Conservation (phyloP, 2,329 filamentous ascomycete genomes). For the Metarhizium humberi region DNA sequence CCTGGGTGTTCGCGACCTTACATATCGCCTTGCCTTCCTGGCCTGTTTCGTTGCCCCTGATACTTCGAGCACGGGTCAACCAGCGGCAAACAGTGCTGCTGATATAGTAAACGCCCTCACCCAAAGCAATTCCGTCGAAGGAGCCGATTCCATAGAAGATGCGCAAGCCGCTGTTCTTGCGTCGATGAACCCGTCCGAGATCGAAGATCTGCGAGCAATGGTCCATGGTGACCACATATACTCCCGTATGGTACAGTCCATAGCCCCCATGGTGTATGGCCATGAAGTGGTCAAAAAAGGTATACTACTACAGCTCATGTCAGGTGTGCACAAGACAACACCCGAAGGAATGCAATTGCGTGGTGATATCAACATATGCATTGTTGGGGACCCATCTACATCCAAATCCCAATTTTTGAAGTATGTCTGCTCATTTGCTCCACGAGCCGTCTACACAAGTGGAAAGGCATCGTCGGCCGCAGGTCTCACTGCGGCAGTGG, state of each 20-base stretch:
- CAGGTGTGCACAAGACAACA: conserved; percentile 88
- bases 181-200: conserved; percentile 77
- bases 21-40: conserved; percentile 92
- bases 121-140: conserved; percentile 49
- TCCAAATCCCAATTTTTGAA: conserved; percentile 98
- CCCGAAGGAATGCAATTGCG: conserved; percentile 90
- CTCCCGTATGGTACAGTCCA: conserved; percentile 80
- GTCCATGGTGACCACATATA: conserved; percentile 96
- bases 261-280: conserved; percentile 94
- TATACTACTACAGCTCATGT: conserved; percentile 84
- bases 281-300: conserved; percentile 98
- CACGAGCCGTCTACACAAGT: conserved; percentile 92
- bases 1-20: conserved; percentile 88
- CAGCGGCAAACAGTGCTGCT: conserved; percentile 51
- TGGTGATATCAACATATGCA: conserved; percentile 97
- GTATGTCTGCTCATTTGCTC: conserved; percentile 95
- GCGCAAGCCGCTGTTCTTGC: conserved; percentile 81
- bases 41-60: conserved; percentile 94
- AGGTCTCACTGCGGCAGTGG: conserved; percentile 91
- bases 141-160: conserved; percentile 64
- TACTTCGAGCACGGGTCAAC: conserved; percentile 67
- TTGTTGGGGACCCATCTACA: conserved; percentile 93
- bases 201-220: conserved; percentile 84
- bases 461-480: conserved; percentile 96
- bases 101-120: conserved; percentile 83